Conservation (phyloP, 805 yeast genomes). For the Middelhovenomyces tepae region DNA sequence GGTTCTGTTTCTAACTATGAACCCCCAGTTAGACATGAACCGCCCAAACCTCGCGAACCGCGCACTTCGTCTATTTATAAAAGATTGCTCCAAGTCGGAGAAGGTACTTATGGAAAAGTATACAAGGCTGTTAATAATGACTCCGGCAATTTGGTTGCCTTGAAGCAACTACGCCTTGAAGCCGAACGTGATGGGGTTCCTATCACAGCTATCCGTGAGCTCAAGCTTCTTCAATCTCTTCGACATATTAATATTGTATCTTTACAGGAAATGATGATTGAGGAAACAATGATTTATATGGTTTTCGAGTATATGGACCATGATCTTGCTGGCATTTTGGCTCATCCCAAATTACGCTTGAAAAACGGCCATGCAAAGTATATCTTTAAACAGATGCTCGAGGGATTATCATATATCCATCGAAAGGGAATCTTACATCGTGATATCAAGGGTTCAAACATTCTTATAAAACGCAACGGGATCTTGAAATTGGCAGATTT, state of each 20-base stretch:
- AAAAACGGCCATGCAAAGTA: conserved; percentile 67
- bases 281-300: conserved; percentile 66
- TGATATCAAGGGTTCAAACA: conserved; percentile 92
- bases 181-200: conserved; percentile 92
- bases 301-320: conserved; percentile 90
- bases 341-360: conserved; percentile 61
- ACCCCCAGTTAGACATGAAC: neutral
- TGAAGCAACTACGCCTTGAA: conserved; percentile 77
- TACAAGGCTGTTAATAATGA: conserved; percentile 70
- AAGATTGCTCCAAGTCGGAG: conserved; percentile 87
- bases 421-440: conserved; percentile 56
- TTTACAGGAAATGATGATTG: conserved; percentile 83
- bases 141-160: conserved; percentile 70
- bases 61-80: conserved; percentile 38
- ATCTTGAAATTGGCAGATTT: conserved; percentile 87
- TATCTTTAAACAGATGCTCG: conserved; percentile 63
- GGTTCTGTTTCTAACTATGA: neutral
- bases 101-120: conserved; percentile 96
- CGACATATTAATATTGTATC: conserved; percentile 78
- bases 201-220: conserved; percentile 88
- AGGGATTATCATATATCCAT: conserved; percentile 79
- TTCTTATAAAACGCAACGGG: conserved; percentile 66
- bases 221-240: conserved; percentile 72
- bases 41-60: neutral
- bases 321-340: conserved; percentile 79